Evolutionary conservation across 2,329 filamentous ascomycete genomes (phyloP), one percentile per base, ranked within the genome.

Genomic region (Ceratocystis albifundus): DNA sequence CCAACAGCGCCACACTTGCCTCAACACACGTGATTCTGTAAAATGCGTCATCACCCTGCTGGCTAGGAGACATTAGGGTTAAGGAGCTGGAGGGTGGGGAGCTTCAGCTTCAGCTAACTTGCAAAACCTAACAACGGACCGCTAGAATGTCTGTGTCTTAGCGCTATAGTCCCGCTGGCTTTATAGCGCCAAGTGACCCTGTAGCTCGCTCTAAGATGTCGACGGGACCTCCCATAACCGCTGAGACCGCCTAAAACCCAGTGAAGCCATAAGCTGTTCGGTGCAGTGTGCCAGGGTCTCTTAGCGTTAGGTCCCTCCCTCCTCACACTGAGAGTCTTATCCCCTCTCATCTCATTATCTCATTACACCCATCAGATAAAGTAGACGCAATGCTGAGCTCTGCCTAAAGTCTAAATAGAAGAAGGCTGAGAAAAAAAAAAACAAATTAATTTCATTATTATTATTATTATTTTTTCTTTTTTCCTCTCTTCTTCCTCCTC

Each of bases 341-440:
- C 48, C 48, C n/a, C n/a, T 12, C 22, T 20, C 17, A 41, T 41
- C 36, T 12, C 36, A 41, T 15, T 41, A 41, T 41, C 36, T 12
- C 36, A 41, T 15, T 41, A 41, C 10, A 15, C 4, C n/a, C 10
- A 22, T 22, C n/a, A 53, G n/a, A 22, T 53, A n/a, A 53, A 53
- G 48, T 20, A 53, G 48, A 53, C 48, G 48, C 48, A 53, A 53
- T n/a, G n/a, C 48, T 53, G 48, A 53, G n/a, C 48, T 20, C 48
- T 53, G 48, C 48, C 48, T 53, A 53, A 25, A 53, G 48, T 7
- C 48, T 53, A 25, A 53, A 53, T n/a, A n/a, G n/a, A 8, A 12
- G 48, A 53, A 25, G 22, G 48, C 22, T 53, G 22, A 53, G 22
- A 53, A 53, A 53, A 53, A 53, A 12, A 53, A 53, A 53, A 53